Base-by-base conservation (phyloP, 129 eudicot species). In the Ambrosia artemisiifolia region DNA sequence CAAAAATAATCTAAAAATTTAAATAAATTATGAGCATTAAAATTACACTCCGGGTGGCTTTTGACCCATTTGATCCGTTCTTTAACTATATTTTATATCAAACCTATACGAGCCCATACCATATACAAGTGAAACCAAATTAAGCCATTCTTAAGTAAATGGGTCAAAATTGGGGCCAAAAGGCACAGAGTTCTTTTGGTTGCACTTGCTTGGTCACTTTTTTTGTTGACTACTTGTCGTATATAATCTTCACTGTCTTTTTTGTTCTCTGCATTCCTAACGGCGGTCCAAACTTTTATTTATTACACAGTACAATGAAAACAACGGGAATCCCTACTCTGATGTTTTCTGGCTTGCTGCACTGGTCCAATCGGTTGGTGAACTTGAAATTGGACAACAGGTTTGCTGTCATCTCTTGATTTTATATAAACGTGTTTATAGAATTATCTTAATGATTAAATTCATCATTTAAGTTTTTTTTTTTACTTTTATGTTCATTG, bases 291-390 rank as follows among this genome's bases (percentile, higher is more conserved):
- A 63, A 40, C 44, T 4, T 69, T 61, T 67, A 13, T 42, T 70
- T 49, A 40, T 79, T 77, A 12, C 79, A 30, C 80, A 93, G 98
- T 94, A 87, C 83, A 94, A 94, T 81, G 98, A 94, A 76, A 94
- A 94, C 81, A 87, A 78, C 32, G 97, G 98, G 73, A 94, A 90
- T 75, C 82, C 89, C 59, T 94, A 80, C 71, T 90, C 95, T 65
- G 98, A 94, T 71, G 98, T 94, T 14, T 94, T 74, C 72, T 94
- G 97, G 98, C 88, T 94, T 64, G 91, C 97, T 81, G 95, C 96
- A 38, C 75, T 94, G 66, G 94, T 94, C 65, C 95, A 90, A 72
- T 81, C 98, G 20, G 79, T 90, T 71, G 98, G 98, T 30, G 98
- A 90, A 71, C 96, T 94, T 75, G 98, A 94, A 75, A 90, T 90